phyloP scores from a whole-genome alignment of 306 rosid genomes.

The Cercis canadensis region DNA sequence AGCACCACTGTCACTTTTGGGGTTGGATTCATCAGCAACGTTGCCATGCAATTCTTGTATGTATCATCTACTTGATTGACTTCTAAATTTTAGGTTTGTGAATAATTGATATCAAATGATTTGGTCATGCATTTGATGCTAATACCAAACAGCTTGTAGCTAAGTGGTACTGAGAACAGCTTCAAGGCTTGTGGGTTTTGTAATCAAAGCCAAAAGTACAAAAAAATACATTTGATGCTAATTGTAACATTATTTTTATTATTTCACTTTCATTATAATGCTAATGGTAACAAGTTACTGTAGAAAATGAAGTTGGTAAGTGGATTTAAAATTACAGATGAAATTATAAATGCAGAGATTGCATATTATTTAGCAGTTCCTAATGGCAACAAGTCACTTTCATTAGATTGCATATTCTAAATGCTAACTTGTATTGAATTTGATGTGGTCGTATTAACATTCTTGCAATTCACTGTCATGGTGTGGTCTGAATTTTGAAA shows the following conservation, averaged over 20 bases:
- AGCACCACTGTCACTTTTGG: conserved; percentile 86
- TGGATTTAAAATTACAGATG: not conserved
- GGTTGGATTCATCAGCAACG: conserved; percentile 86
- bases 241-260: not conserved
- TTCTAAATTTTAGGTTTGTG: conserved; percentile 24
- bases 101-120: conserved; percentile 14
- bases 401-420: too few relatives aligned
- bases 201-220: too few relatives aligned
- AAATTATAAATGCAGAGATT: not conserved
- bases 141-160: too few relatives aligned
- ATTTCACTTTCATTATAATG: not conserved
- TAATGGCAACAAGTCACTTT: not conserved
- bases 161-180: too few relatives aligned
- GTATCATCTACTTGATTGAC: conserved; percentile 44
- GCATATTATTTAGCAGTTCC: conserved; percentile 5
- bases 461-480: not conserved
- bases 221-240: too few relatives aligned
- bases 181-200: too few relatives aligned
- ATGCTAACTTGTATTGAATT: too few relatives aligned
- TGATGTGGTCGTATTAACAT: not conserved
- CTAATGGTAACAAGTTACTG: conserved; percentile 14
- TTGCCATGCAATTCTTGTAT: conserved; percentile 89
- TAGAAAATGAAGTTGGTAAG: not conserved
- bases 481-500: conserved; percentile 35
- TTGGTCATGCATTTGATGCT: not conserved